Base-by-base conservation (phyloP, 345 rosid genomes). In the Eucalyptus cloeziana region DNA sequence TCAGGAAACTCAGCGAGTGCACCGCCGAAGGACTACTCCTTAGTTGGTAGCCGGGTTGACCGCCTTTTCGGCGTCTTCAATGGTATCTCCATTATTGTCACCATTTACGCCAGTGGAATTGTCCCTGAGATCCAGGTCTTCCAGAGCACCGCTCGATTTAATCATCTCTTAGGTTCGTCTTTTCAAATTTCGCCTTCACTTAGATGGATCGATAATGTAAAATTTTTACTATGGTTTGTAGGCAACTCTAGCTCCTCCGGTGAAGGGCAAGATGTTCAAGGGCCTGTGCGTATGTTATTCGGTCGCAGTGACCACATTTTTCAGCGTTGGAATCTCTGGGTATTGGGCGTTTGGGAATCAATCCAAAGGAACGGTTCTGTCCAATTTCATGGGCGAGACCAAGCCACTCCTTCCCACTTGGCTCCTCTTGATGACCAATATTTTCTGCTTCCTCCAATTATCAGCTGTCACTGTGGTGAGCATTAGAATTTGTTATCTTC, bases 241-340 rank as follows among this genome's bases (percentile, higher is more conserved):
- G 95, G 95, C 96, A 88, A 94, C 97, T 5, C 69, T 95, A 52
- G 95, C 94, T 25, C 92, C 94, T 8, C 96, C 95, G 3, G 94
- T 94, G 21, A 92, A 93, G 89, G 97, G 95, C 43, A 94, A 95
- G 92, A 94, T 94, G 96, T 93, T 94, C 80, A 95, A 93, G 90
- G 97, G 95, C 27, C 86, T 94, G 31, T 92, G 94, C 85, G 50
- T 94, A 1, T 95, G 96, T 85, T 95, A 92, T 79, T 87, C 89
- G 15, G 95, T 94, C 27, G 88, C 90, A 87, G 85, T 88, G 11
- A 62, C 56, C 87, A 91, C 96, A 13, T 94, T 50, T 86, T 92
- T 92, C 90, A 91, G 95, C 49, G 94, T 93, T 21, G 94, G 89
- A 2, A 87, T 95, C 44, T 94, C 95, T 14, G 95, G 97, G 16